Conservation (phyloP, 345 rosid genomes). For the Populus nigra region DNA sequence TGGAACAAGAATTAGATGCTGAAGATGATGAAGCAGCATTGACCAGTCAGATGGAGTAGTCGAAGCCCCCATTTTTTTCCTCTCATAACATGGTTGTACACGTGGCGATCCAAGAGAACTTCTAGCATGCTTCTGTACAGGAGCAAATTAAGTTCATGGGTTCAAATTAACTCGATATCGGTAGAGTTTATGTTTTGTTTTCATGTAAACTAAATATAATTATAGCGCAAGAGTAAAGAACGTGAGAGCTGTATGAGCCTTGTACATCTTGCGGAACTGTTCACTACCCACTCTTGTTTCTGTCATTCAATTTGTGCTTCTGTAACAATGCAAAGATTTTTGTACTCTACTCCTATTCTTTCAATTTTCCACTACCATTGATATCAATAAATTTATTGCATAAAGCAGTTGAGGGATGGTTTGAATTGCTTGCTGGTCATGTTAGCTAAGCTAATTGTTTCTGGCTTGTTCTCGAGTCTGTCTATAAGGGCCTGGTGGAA, state of each 20-base stretch:
- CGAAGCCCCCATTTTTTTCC: background rate
- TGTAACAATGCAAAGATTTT: background rate
- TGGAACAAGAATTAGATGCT: conserved; percentile 80
- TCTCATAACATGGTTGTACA: background rate
- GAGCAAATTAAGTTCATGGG: background rate
- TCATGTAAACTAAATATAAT: background rate
- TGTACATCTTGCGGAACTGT: background rate
- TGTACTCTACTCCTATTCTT: background rate
- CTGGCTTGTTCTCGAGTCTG: background rate
- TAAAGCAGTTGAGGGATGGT: background rate
- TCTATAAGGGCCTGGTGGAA: background rate
- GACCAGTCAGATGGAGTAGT: conserved; percentile 55
- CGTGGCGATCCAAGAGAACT: background rate
- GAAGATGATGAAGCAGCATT: conserved; percentile 45
- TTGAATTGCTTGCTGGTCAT: background rate
- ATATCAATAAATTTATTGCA: background rate
- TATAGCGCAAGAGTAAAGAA: background rate
- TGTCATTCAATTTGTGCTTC: background rate
- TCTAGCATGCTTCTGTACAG: background rate
- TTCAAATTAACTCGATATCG: background rate
- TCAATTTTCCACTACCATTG: background rate
- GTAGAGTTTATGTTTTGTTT: background rate
- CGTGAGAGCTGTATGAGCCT: background rate
- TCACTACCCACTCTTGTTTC: background rate
- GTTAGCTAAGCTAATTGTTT: background rate